Percentiles rank a stretch among this genome's conserved stretches.
These are phyloP conservation scores for Starmerella etchellsii DNA, from an alignment of 805 yeast genomes.

Conservation along the genomic window DNA sequence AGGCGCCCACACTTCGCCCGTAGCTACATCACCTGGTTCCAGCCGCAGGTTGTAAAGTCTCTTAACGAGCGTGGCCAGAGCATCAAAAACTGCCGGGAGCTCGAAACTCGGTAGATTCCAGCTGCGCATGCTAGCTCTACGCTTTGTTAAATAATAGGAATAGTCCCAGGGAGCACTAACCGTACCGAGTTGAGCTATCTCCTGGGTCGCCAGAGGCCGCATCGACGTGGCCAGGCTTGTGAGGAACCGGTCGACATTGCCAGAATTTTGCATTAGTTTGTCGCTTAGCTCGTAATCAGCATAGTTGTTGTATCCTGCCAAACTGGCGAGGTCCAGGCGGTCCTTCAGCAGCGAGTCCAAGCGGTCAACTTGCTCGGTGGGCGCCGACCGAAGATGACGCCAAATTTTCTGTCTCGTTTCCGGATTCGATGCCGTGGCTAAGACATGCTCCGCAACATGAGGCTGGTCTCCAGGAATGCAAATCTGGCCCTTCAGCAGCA, in stretches of 20 bases:
- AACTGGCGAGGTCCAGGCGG: slow-evolving; percentile 56
- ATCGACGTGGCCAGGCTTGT: slow-evolving; percentile 42
- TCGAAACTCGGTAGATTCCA: slow-evolving; percentile 47
- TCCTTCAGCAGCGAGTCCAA: slow-evolving; percentile 48
- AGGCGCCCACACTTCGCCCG: slow-evolving; percentile 79
- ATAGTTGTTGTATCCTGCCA: slow-evolving; percentile 58
- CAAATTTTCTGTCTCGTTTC: slow-evolving; percentile 55
- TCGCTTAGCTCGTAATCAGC: slow-evolving; percentile 74
- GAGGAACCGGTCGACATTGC: slow-evolving; percentile 60
- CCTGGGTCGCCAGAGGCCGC: slow-evolving; percentile 44
- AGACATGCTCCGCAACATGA: slow-evolving; percentile 48
- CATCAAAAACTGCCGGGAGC: slow-evolving; percentile 73
- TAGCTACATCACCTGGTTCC: slow-evolving; percentile 45
- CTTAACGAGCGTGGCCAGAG: slow-evolving; percentile 58
- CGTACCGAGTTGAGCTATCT: slow-evolving; percentile 36
- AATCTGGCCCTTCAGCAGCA: neutral
- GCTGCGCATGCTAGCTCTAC: slow-evolving; percentile 24
- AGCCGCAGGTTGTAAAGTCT: slow-evolving; percentile 66
- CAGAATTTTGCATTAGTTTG: slow-evolving; percentile 78
- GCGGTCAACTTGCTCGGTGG: slow-evolving; percentile 45
- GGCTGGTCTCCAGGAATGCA: slow-evolving; percentile 9
- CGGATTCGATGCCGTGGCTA: slow-evolving; percentile 45
- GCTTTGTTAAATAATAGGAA: slow-evolving; percentile 43
- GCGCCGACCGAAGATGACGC: slow-evolving; percentile 57
- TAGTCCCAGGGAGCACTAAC: slow-evolving; percentile 70